Percentiles rank a stretch among this genome's conserved stretches.
Conservation (phyloP, 2,329 filamentous ascomycete species). For the Microascus cirrosus region DNA sequence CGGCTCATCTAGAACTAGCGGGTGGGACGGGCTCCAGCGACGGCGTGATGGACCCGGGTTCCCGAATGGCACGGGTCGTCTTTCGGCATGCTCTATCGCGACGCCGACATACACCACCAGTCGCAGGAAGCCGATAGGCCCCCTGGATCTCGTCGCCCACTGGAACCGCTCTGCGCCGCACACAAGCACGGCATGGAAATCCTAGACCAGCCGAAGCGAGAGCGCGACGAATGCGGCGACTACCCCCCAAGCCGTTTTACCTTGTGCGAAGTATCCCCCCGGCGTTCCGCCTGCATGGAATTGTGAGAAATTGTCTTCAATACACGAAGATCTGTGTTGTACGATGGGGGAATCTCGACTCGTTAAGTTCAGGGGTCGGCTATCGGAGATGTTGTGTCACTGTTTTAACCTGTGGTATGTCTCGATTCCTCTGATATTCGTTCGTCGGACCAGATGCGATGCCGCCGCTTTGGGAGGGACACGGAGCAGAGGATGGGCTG, state of each 20-base stretch:
- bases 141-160: neutral
- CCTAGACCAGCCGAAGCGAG: neutral
- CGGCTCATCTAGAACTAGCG: neutral
- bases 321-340: neutral
- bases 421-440: neutral
- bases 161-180: neutral
- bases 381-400: neutral
- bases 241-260: neutral
- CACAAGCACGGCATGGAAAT: neutral
- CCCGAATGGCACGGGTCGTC: too few species aligned
- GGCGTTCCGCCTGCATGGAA: neutral
- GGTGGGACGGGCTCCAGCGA: neutral
- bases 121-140: neutral
- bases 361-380: neutral
- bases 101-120: neutral
- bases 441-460: neutral
- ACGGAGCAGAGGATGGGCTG: neutral
- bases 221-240: neutral
- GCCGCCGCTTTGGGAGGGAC: neutral
- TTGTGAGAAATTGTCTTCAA: neutral
- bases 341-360: neutral
- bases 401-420: neutral
- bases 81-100: neutral
- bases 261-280: neutral
- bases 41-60: neutral